phyloP scores from a whole-genome alignment of 441 rosid species.

The Populus hybrid region DNA sequence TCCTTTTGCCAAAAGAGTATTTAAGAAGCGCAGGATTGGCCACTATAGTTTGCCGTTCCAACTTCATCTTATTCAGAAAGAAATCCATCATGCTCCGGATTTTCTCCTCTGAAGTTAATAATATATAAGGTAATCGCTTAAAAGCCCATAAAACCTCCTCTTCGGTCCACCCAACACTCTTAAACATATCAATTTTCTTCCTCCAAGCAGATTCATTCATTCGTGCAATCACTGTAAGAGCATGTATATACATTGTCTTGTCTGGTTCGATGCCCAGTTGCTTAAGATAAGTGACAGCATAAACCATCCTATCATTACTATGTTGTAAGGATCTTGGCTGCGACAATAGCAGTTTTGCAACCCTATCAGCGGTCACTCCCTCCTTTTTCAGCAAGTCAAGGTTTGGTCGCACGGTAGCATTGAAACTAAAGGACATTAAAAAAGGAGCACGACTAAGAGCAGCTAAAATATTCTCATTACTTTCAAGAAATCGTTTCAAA shows the following conservation, averaged over 20 bases:
- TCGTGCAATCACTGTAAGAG: neutral
- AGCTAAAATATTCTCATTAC: neutral
- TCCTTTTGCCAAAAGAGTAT: neutral
- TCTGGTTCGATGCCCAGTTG: constrained; percentile 1
- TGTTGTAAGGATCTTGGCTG: neutral
- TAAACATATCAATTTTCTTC: constrained; percentile 19
- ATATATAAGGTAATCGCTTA: neutral
- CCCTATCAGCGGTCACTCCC: constrained; percentile 5
- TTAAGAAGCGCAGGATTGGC: neutral
- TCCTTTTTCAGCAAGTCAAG: constrained; percentile 4
- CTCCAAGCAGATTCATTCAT: constrained; percentile 5
- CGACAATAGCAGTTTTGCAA: neutral
- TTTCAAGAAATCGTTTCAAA: neutral
- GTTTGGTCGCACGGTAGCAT: constrained; percentile 6
- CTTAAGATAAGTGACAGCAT: constrained; percentile 8
- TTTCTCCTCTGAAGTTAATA: neutral
- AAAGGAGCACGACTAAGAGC: neutral
- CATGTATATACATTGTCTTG: constrained; percentile 2
- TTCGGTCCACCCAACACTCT: constrained; percentile 27
- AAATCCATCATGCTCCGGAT: neutral
- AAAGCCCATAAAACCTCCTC: constrained; percentile 20
- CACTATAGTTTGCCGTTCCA: neutral
- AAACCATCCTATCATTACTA: neutral
- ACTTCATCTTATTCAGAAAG: neutral
- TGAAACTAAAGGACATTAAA: neutral